A percentile compares a stretch with the other conserved stretches of the same genome.
phyloP scores from a whole-genome alignment of 2,329 filamentous ascomycete species.

The Alternaria ventricosa region DNA sequence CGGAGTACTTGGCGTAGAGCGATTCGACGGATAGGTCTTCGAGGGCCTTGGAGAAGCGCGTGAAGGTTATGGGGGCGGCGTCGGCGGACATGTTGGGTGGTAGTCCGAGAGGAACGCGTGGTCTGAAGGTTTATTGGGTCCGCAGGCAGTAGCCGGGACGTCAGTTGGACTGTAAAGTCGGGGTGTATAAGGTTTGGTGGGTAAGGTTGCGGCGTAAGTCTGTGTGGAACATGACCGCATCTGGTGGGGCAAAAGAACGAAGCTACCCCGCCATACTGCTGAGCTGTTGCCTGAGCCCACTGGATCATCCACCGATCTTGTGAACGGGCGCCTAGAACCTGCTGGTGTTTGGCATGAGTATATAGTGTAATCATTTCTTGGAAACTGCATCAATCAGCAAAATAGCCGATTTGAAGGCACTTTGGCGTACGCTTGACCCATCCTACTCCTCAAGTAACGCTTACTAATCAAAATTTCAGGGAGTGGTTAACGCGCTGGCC shows the following conservation, averaged over 20 bases:
- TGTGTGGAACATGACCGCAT: background rate
- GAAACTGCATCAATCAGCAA: background rate
- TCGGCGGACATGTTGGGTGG: conserved; percentile 66
- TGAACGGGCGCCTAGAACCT: background rate
- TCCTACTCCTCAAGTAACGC: too few relatives aligned
- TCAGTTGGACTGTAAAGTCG: background rate
- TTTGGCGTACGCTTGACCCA: conserved; percentile 2
- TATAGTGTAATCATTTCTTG: background rate
- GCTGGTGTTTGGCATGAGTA: background rate
- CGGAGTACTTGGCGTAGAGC: conserved; percentile 76
- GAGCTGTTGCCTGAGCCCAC: background rate
- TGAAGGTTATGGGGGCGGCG: conserved; percentile 65
- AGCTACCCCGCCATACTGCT: background rate
- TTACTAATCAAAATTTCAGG: background rate
- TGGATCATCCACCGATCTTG: background rate
- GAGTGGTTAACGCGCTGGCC: conserved; percentile 37
- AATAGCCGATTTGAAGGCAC: background rate
- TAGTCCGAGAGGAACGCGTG: background rate
- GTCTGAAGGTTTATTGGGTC: background rate
- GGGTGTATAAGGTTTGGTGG: background rate
- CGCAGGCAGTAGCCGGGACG: background rate
- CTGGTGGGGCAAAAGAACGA: background rate
- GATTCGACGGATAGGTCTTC: conserved; percentile 68
- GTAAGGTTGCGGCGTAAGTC: background rate
- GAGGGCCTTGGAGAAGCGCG: conserved; percentile 71